Evolutionary conservation across 1,284 basidiomycete genomes (phyloP).

Genomic region (Trichosporon asahii): DNA sequence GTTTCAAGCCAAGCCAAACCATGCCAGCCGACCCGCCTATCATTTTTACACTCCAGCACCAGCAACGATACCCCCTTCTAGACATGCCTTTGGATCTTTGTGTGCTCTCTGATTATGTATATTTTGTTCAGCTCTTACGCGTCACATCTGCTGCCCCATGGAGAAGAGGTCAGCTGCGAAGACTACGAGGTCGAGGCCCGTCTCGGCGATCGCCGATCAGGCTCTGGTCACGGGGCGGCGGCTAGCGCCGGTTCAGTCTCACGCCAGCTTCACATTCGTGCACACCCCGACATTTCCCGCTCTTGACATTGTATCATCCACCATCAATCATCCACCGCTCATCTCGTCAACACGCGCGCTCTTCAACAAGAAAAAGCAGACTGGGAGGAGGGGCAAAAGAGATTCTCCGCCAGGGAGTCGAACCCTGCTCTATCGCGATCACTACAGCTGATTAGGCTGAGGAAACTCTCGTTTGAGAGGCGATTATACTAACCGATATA

Average conservation of each 20-base stretch:
- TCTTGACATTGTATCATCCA: background rate
- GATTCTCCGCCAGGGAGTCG: conserved; percentile 6
- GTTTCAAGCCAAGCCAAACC: background rate
- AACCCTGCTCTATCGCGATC: conserved; percentile 8
- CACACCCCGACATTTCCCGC: background rate
- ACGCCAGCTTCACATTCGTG: background rate
- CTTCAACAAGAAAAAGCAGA: too few species aligned
- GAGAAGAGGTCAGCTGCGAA: background rate
- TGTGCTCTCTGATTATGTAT: background rate
- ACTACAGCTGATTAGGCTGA: too few species aligned
- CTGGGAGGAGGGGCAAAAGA: background rate
- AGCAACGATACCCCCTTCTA: background rate
- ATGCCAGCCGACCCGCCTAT: too few species aligned
- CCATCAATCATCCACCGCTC: background rate
- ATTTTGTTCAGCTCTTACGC: background rate
- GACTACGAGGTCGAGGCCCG: background rate
- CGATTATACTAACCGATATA: conserved; percentile 11
- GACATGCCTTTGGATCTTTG: background rate
- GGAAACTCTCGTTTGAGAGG: background rate
- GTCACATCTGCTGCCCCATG: background rate
- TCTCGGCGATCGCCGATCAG: background rate
- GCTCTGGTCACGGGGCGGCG: background rate
- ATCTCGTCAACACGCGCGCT: too few species aligned
- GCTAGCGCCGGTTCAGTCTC: background rate
- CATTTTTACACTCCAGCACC: background rate